Base-by-base conservation (phyloP, 2,329 filamentous ascomycete genomes). In the Neoscytalidium dimidiatum region DNA sequence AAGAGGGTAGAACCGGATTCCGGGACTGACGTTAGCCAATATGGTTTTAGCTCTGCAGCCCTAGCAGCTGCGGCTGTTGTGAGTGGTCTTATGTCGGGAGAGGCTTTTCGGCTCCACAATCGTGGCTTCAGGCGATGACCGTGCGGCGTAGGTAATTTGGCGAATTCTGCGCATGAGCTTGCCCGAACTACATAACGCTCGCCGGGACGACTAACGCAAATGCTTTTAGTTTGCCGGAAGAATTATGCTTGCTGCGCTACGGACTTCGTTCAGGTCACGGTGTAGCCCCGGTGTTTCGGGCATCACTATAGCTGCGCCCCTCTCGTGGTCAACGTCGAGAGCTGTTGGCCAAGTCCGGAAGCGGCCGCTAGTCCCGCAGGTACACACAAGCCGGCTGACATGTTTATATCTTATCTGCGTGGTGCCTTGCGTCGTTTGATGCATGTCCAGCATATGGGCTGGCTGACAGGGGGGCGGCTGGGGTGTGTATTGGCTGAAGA, bases 51-150 rank as follows among this genome's bases (percentile, higher is more conserved):
- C 53, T 8, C 7, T 7, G 7, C 7, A 14, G 35, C 5, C 35
- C 23, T 13, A 29, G 53, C 53, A 57, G 14, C 14, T 29, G 14
- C 31, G 17, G 23, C 19, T 8, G 35, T 8, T 38, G n/a, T 57
- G 53, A 57, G 53, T 57, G 53, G 53, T 21, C 35, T 11, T 29
- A 43, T 57, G 53, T 57, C 53, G 53, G 53, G 13, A 57, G 35
- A 57, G 23, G 53, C 53, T 31, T 57, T 23, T 44, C 53, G 53
- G 53, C 38, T 44, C 53, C 35, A 28, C 8, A 11, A 7, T 28
- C 38, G 33, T 56, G 52, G 52, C 21, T 56, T 21, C n/a, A 28
- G 28, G 52, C 52, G 21, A 56, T 41, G 52, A 56, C 21, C 19
- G 14, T 13, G 21, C 5, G 14, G 44, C 44, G 44, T 9, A 23